These are phyloP conservation scores for Brassica hybrid DNA, from an alignment of 441 rosid species.

Conservation along the genomic window DNA sequence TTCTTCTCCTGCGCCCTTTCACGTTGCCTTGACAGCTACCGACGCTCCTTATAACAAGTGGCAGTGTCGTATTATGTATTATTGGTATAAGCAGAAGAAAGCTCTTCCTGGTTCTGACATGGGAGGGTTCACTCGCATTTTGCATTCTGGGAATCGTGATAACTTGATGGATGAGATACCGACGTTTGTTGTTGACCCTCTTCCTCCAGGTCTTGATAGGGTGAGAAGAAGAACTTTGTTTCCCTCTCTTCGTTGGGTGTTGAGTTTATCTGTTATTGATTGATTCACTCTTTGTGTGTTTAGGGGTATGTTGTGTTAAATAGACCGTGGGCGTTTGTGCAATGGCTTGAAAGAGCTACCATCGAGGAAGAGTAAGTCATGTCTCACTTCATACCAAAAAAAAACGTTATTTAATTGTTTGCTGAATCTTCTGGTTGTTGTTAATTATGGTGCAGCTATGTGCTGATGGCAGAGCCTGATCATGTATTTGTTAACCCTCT, in stretches of 20 bases:
- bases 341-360: conserved; percentile 72
- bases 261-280: neutral
- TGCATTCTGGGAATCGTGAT: conserved; percentile 72
- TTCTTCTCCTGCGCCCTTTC: conserved; percentile 50
- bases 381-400: neutral
- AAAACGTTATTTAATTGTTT: neutral
- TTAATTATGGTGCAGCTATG: conserved; percentile 53
- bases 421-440: conserved; percentile 2
- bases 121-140: conserved; percentile 76
- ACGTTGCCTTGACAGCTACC: conserved; percentile 70
- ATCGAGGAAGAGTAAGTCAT: conserved; percentile 67
- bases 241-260: neutral
- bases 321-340: conserved; percentile 85
- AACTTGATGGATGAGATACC: conserved; percentile 78
- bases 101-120: conserved; percentile 65
- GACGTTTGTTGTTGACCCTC: conserved; percentile 70
- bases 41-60: conserved; percentile 70
- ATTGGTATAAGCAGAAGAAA: conserved; percentile 70
- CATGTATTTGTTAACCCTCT: conserved; percentile 65
- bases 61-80: conserved; percentile 82
- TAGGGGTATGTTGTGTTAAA: conserved; percentile 79
- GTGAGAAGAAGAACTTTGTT: conserved; percentile 32
- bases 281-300: neutral
- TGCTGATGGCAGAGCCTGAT: conserved; percentile 85
- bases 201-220: conserved; percentile 69